Conservation (phyloP, 2,329 filamentous ascomycete genomes). For the Trichoderma atrobrunneum region DNA sequence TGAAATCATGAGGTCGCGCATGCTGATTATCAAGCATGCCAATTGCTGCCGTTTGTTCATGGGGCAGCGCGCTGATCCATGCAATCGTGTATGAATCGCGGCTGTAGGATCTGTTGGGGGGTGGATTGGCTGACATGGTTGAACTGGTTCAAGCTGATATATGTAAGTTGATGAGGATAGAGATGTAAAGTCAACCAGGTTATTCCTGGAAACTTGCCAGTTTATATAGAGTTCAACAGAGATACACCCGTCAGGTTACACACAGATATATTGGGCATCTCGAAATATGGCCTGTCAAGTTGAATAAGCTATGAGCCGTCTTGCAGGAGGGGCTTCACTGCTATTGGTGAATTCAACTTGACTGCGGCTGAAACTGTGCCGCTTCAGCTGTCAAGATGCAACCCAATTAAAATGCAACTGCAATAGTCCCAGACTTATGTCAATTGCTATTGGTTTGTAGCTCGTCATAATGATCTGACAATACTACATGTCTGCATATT, state of each 20-base stretch:
- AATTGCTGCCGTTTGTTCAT: conserved; percentile 31
- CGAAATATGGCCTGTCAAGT: not conserved
- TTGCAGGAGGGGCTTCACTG: not conserved
- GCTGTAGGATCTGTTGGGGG: not conserved
- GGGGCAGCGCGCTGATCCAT: conserved; percentile 33
- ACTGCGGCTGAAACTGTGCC: not conserved
- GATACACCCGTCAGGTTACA: not conserved
- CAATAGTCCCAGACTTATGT: not conserved
- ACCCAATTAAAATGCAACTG: not conserved
- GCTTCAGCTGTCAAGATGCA: not conserved
- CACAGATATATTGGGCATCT: not conserved
- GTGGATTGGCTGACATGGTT: not conserved
- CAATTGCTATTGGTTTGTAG: not conserved
- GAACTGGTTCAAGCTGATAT: not conserved
- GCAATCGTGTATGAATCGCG: not conserved
- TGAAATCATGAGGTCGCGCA: not conserved
- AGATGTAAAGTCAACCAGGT: not conserved
- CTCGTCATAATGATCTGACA: not conserved
- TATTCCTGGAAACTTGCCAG: not conserved
- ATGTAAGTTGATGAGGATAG: not conserved
- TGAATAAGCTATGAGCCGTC: not conserved
- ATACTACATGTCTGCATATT: not conserved
- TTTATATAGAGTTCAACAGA: not conserved
- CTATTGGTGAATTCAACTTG: not conserved
- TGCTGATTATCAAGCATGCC: conserved; percentile 32